Conservation (phyloP, 2,329 filamentous ascomycete genomes). For the Mariannaea elegans region DNA sequence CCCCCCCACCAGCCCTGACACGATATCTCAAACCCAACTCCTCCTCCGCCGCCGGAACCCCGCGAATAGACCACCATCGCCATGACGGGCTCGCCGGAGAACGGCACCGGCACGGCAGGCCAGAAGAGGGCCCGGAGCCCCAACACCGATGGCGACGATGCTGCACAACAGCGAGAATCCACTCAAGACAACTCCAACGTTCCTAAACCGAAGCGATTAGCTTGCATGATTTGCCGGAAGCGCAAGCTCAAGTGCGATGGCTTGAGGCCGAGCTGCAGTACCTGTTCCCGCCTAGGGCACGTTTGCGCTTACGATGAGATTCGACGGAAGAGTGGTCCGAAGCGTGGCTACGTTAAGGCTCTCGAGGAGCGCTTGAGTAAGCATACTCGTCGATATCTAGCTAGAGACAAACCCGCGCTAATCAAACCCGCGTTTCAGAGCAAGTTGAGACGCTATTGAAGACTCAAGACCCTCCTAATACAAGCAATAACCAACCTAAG, state of each 20-base stretch:
- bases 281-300: conserved; percentile 86
- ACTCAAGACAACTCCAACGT: conserved; percentile 64
- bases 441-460: conserved; percentile 94
- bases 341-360: conserved; percentile 93
- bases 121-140: conserved; percentile 40
- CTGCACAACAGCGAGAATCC: conserved; percentile 50
- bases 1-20: conserved; percentile 20
- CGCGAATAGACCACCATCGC: conserved; percentile 14
- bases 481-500: conserved; percentile 43
- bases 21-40: conserved; percentile 1
- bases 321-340: conserved; percentile 92
- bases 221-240: conserved; percentile 93
- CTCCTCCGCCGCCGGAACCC: conserved; percentile 9
- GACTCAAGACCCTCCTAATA: conserved; percentile 68
- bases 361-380: conserved; percentile 91
- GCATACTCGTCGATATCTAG: conserved; percentile 41
- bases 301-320: conserved; percentile 92
- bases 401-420: conserved; percentile 28
- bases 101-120: conserved; percentile 46
- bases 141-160: conserved; percentile 46
- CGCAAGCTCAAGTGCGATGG: conserved; percentile 93
- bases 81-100: conserved; percentile 51
- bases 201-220: conserved; percentile 89
- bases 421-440: conserved; percentile 60
- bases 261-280: conserved; percentile 83